phyloP scores from a whole-genome alignment of 441 rosid species.

The Capsella rubella region DNA sequence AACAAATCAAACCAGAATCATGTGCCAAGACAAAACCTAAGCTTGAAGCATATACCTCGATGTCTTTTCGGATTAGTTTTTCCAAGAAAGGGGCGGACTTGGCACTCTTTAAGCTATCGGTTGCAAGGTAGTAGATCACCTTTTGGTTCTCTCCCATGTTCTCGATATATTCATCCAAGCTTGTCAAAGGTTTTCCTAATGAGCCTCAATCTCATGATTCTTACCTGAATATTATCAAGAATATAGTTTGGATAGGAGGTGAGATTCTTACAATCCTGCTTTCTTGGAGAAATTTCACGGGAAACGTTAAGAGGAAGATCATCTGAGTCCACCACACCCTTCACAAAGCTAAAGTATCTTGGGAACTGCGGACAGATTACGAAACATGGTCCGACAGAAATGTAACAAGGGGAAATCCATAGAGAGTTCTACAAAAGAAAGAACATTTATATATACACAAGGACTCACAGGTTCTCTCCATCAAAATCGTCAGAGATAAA shows the following conservation, averaged over 20 bases:
- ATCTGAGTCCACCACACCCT: constrained; percentile 94
- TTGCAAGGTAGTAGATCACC: constrained; percentile 88
- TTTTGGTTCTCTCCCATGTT: constrained; percentile 97
- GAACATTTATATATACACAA: neutral
- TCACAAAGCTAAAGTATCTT: constrained; percentile 93
- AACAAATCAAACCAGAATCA: no score
- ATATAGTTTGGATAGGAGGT: neutral
- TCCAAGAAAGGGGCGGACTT: constrained; percentile 95
- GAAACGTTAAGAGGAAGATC: constrained; percentile 99
- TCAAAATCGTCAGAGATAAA: constrained; percentile 99
- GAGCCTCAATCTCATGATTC: constrained; percentile 98
- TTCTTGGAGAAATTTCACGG: constrained; percentile 94
- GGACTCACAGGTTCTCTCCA: constrained; percentile 88
- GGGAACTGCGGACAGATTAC: constrained; percentile 69
- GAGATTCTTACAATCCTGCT: constrained; percentile 69
- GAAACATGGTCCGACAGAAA: neutral
- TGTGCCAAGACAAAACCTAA: no score
- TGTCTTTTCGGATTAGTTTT: constrained; percentile 82
- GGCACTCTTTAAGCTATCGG: constrained; percentile 92
- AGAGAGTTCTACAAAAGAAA: constrained; percentile 12
- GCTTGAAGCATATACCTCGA: constrained; percentile 56
- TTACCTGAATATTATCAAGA: constrained; percentile 51
- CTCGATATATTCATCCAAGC: constrained; percentile 88
- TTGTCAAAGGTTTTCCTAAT: constrained; percentile 89
- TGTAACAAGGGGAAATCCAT: neutral